Evolutionary conservation across 768 basidiomycete genomes (phyloP), one percentile per base, ranked within the genome.

Genomic region (Serendipita sp.): DNA sequence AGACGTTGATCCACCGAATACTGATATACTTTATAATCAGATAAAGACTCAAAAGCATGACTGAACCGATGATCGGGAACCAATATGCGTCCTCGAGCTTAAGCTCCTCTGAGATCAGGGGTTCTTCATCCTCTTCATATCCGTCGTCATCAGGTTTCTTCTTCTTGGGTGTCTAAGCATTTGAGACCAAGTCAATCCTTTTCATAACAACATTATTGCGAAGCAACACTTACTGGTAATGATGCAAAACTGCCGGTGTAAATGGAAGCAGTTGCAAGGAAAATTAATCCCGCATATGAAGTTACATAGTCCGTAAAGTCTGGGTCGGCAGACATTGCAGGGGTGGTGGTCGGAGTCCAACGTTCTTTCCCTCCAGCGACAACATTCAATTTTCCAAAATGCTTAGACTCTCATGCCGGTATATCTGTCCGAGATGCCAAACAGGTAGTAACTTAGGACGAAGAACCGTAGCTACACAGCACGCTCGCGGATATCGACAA

Each of bases 21-120:
- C 90, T 89, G 63, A 88, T 74, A 72, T 85, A 91, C 70, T 83
- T 86, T 65, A 95, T 78, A 32, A 88, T 73, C 64, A 80, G 67
- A 70, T 87, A 93, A 67, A 92, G 72, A 3, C 84, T 81, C 68
- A 89, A 75, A 35, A 95, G 76, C 36, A 79, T 80, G 3, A 77
- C 77, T 0, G 89, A 90, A 3, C 88, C 91, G 66, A 74, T 56
- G 1, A 75, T 65, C 11, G 76, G 75, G 63, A 75, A 74, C 54
- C 71, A 41, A 30, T 74, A 67, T 15, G 73, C 71, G 64, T 75
- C 74, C 0, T 65, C 66, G 67, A 73, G 70, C 18, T 73, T 72
- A 3, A 77, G 69, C 3, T 71, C 69, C 51, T 87, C 87, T 16
- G 80, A 79, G 3, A 85, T 80, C 3, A 84, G 78, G 2, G 80